A percentile compares a stretch with the other conserved stretches of the same genome.
These are phyloP conservation scores for Marsdenia floribunda DNA, from an alignment of 257 asterid species.

Conservation along the genomic window DNA sequence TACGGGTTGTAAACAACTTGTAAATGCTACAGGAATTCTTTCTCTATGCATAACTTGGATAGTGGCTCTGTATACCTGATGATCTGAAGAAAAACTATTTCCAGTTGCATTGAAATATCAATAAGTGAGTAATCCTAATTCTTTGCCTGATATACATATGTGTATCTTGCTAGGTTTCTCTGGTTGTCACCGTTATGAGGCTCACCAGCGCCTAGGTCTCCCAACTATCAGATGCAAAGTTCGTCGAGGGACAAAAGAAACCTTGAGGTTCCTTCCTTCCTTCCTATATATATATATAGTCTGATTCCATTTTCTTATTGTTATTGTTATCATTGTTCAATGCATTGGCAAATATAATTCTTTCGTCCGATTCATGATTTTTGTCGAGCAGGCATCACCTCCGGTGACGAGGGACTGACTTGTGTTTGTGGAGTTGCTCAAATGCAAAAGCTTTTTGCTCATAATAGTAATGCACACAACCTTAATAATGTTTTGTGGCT, in stretches of 20 bases:
- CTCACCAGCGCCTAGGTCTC: slow-evolving; percentile 85
- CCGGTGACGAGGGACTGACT: slow-evolving; percentile 13
- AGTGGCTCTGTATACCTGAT: too few relatives aligned
- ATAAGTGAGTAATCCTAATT: background rate
- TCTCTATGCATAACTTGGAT: background rate
- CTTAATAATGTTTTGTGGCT: background rate
- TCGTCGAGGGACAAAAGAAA: slow-evolving; percentile 94
- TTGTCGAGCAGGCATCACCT: slow-evolving; percentile 73
- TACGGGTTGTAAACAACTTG: background rate
- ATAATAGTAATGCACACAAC: background rate
- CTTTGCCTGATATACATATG: background rate
- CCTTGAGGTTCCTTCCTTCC: slow-evolving; percentile 47
- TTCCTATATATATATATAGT: background rate
- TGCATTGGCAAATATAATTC: background rate
- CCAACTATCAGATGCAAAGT: slow-evolving; percentile 88
- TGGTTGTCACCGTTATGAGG: slow-evolving; percentile 94
- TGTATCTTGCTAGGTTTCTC: slow-evolving; percentile 56
- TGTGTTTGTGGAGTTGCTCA: background rate
- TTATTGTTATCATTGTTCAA: background rate
- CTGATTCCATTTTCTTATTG: background rate
- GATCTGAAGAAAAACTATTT: background rate
- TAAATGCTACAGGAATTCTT: background rate
- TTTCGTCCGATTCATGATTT: background rate
- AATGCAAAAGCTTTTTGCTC: background rate
- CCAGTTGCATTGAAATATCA: background rate